phyloP scores from a whole-genome alignment of 2,329 filamentous ascomycete species.

The Fusarium sp. region DNA sequence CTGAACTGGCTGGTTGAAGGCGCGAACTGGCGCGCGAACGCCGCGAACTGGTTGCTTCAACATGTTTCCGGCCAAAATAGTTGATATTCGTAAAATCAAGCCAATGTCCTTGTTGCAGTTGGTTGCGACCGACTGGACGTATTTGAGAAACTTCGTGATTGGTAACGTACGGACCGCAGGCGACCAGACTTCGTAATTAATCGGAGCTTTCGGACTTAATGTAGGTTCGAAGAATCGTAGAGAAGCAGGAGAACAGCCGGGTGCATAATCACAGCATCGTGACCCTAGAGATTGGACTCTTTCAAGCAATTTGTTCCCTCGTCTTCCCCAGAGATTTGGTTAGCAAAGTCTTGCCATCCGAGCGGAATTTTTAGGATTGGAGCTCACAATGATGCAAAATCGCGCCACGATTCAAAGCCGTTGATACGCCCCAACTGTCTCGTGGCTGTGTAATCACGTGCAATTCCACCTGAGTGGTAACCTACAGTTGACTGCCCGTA shows the following conservation, averaged over 20 bases:
- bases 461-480: neutral
- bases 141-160: conserved; percentile 25
- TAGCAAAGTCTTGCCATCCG: conserved; percentile 15
- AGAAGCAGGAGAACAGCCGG: conserved; percentile 11
- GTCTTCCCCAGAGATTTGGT: conserved; percentile 17
- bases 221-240: conserved; percentile 17
- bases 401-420: conserved; percentile 33
- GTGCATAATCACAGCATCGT: conserved; percentile 27
- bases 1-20: conserved; percentile 33
- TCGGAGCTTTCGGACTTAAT: conserved; percentile 42
- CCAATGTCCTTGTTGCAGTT: neutral
- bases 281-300: conserved; percentile 1
- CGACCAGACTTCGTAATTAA: conserved; percentile 29
- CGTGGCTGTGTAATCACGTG: conserved; percentile 33
- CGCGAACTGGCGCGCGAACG: conserved; percentile 35
- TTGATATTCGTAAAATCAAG: neutral
- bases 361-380: conserved; percentile 29
- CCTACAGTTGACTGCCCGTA: neutral
- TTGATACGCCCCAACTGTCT: neutral
- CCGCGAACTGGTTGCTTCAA: conserved; percentile 44
- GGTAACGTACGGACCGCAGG: conserved; percentile 27
- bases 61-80: conserved; percentile 31
- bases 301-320: conserved; percentile 11
- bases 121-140: conserved; percentile 4
- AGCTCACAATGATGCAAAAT: conserved; percentile 40